Percentiles rank a stretch among this genome's conserved stretches.
Conservation (phyloP, 2,329 filamentous ascomycete genomes). For the Berkeleyomyces rouxiae region DNA sequence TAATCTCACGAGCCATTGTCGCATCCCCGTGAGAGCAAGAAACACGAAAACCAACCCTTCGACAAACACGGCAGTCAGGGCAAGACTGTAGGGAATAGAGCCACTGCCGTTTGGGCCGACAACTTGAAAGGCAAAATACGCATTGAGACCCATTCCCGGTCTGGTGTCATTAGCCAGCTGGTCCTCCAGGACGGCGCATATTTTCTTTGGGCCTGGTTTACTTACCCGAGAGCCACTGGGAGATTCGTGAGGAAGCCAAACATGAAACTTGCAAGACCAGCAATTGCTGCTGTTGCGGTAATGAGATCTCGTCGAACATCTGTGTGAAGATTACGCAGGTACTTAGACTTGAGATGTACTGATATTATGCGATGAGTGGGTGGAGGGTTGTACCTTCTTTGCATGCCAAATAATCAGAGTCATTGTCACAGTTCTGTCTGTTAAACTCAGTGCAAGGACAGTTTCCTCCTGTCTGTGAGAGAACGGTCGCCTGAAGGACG, state of each 20-base stretch:
- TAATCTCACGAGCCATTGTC: constrained; percentile 53
- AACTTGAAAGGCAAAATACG: constrained; percentile 51
- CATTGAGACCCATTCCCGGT: constrained; percentile 51
- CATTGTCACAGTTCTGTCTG: constrained; percentile 32
- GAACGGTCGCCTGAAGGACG: constrained; percentile 43
- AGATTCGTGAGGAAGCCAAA: constrained; percentile 74
- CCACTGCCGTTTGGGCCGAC: constrained; percentile 44
- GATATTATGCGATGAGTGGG: neutral
- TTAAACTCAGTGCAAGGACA: constrained; percentile 43
- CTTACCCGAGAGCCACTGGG: constrained; percentile 32
- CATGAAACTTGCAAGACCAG: constrained; percentile 55
- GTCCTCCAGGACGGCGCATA: constrained; percentile 9
- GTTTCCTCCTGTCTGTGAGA: constrained; percentile 60
- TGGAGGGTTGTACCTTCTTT: constrained; percentile 27
- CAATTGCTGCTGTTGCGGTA: constrained; percentile 67
- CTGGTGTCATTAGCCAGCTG: constrained; percentile 21
- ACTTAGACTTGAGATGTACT: neutral
- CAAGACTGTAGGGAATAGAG: constrained; percentile 39
- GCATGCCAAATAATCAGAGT: constrained; percentile 28
- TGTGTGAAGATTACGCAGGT: neutral
- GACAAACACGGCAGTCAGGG: constrained; percentile 47
- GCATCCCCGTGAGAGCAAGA: constrained; percentile 49
- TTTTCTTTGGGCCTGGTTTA: constrained; percentile 1
- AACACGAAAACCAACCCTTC: constrained; percentile 49
- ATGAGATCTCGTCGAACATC: constrained; percentile 60